Evolutionary conservation across 208 protist species (phyloP).

Genomic region (Wallacemonas sp.): DNA sequence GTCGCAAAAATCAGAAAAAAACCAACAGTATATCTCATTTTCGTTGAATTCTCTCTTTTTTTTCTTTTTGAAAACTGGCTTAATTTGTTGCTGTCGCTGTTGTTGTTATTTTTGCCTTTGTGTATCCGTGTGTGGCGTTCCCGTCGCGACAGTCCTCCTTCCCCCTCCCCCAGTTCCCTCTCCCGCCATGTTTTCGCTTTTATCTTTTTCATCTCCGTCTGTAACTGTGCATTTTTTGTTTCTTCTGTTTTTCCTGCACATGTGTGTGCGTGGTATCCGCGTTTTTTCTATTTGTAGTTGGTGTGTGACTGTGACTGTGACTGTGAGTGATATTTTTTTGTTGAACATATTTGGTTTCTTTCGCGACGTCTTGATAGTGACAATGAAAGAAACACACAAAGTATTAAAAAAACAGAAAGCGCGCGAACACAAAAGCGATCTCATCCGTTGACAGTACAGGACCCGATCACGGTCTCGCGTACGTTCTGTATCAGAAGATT

Average conservation of each 20-base stretch:
- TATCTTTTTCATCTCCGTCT: neutral
- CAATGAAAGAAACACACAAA: no score
- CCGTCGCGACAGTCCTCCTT: neutral
- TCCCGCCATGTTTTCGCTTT: neutral
- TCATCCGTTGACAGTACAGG: no score
- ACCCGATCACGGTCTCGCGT: no score
- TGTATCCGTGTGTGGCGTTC: neutral
- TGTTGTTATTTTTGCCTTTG: neutral
- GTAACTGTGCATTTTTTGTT: conserved; percentile 3
- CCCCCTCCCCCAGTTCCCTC: neutral
- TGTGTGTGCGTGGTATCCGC: neutral
- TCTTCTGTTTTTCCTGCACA: conserved; percentile 1
- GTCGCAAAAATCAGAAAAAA: neutral
- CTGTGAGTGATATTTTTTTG: no score
- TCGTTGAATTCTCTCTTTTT: conserved; percentile 13
- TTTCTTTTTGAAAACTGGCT: conserved; percentile 6
- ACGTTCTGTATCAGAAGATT: no score
- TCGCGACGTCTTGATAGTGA: no score
- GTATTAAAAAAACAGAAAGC: no score
- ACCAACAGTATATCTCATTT: neutral
- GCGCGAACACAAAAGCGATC: no score
- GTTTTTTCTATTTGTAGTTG: neutral
- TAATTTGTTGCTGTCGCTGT: conserved; percentile 11
- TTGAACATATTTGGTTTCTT: no score
- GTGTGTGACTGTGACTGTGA: no score